phyloP scores from a whole-genome alignment of 1,284 basidiomycete species.

The Trichosporon asahii region DNA sequence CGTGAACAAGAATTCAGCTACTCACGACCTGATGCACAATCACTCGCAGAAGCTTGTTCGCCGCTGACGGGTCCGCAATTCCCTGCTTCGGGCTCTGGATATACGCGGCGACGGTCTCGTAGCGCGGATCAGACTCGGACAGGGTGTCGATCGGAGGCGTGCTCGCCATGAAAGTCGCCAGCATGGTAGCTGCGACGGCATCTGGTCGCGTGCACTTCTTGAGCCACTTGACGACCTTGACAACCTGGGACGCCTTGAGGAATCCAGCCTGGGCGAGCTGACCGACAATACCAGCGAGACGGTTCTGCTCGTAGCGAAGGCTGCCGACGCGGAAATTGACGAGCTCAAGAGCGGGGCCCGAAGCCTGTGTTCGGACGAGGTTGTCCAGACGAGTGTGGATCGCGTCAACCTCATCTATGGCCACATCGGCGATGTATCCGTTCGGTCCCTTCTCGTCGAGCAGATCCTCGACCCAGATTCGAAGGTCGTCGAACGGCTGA shows the following conservation, averaged over 20 bases:
- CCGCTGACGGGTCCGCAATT: background rate
- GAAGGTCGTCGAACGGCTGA: constrained; percentile 33
- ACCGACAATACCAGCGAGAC: constrained; percentile 36
- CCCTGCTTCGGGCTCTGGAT: constrained; percentile 12
- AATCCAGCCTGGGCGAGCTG: constrained; percentile 33
- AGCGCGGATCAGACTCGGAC: constrained; percentile 26
- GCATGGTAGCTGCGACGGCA: constrained; percentile 32
- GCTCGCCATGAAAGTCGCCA: constrained; percentile 34
- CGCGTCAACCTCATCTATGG: constrained; percentile 38
- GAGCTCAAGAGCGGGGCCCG: constrained; percentile 36
- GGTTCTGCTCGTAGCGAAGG: constrained; percentile 38
- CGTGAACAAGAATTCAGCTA: no score
- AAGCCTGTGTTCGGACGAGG: constrained; percentile 27
- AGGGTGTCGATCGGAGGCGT: constrained; percentile 35
- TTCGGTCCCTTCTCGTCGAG: constrained; percentile 29
- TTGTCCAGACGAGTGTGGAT: constrained; percentile 30
- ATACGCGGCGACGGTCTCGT: constrained; percentile 26
- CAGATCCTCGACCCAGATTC: constrained; percentile 36
- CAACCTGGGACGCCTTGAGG: constrained; percentile 42
- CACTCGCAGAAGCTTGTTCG: constrained; percentile 16
- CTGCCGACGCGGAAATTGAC: constrained; percentile 36
- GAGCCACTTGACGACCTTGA: constrained; percentile 46
- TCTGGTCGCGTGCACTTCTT: constrained; percentile 40
- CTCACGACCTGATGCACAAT: constrained; percentile 13
- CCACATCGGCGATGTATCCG: constrained; percentile 41